Evolutionary conservation across 257 asterid species (phyloP).

Genomic region (Rauvolfia tetraphylla): DNA sequence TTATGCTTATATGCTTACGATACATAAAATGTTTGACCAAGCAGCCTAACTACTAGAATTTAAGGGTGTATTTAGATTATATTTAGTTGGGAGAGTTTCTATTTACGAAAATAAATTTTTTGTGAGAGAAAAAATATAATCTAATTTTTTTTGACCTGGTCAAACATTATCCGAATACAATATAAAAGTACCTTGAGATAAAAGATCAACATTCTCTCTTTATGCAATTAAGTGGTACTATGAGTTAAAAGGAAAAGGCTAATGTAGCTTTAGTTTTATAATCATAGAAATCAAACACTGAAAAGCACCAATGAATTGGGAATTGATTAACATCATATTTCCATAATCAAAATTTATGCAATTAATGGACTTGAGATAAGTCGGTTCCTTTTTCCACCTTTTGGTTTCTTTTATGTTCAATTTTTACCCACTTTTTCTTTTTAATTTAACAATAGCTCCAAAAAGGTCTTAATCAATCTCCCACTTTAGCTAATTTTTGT

Average conservation of each 20-base stretch:
- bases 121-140: too few species aligned
- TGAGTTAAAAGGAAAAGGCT: neutral
- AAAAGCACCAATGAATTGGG: neutral
- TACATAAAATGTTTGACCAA: neutral
- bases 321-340: neutral
- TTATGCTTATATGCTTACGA: neutral
- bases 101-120: too few species aligned
- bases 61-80: too few species aligned
- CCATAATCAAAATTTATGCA: neutral
- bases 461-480: neutral
- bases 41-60: too few species aligned
- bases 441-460: neutral
- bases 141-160: too few species aligned
- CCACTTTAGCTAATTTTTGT: slow-evolving; percentile 6
- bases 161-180: too few species aligned
- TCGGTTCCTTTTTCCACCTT: slow-evolving; percentile 2
- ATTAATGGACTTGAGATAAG: neutral
- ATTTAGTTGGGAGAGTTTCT: too few species aligned
- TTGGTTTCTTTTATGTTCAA: neutral
- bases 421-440: neutral
- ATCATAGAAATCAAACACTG: neutral
- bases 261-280: neutral
- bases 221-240: neutral
- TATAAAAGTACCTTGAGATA: too few species aligned
- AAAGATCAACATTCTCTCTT: neutral